phyloP scores from a whole-genome alignment of 2,329 filamentous ascomycete genomes.

The Aureobasidium sp. region DNA sequence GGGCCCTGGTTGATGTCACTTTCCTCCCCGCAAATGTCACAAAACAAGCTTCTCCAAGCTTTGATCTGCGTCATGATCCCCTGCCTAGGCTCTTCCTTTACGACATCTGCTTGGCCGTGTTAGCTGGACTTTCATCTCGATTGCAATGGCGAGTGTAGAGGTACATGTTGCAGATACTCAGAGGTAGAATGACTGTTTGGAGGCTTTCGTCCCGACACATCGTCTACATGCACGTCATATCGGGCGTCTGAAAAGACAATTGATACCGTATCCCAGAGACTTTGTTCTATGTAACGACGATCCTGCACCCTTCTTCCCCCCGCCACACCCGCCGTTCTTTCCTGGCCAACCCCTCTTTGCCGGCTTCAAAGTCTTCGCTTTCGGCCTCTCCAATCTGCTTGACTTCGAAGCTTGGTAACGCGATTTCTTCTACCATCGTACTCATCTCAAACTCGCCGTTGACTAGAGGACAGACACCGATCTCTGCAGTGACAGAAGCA shows the following conservation, averaged over 20 bases:
- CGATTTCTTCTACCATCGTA: conserved; percentile 75
- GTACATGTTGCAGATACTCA: too few relatives aligned
- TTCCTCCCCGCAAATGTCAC: conserved; percentile 2
- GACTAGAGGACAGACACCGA: conserved; percentile 70
- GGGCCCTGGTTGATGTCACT: conserved; percentile 3
- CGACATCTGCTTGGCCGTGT: too few relatives aligned
- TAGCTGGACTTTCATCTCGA: too few relatives aligned
- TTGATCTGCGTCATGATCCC: conserved; percentile 11
- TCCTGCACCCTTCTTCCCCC: conserved; percentile 16
- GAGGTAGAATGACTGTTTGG: too few relatives aligned
- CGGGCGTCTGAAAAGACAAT: too few relatives aligned
- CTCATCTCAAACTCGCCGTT: conserved; percentile 76
- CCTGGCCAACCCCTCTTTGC: neutral
- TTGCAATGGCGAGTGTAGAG: too few relatives aligned
- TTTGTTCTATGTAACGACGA: too few relatives aligned
- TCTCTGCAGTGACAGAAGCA: conserved; percentile 51
- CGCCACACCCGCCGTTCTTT: conserved; percentile 18
- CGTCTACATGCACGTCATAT: too few relatives aligned
- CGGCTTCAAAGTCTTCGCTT: conserved; percentile 5
- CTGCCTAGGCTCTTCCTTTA: too few relatives aligned
- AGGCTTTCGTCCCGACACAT: too few relatives aligned
- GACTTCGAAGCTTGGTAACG: neutral
- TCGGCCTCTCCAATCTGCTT: neutral
- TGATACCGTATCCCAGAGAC: too few relatives aligned
- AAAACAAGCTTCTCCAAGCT: conserved; percentile 3